Percentiles rank a stretch among this genome's conserved stretches.
phyloP scores from a whole-genome alignment of 441 rosid species.

The Populus trichocarpa region DNA sequence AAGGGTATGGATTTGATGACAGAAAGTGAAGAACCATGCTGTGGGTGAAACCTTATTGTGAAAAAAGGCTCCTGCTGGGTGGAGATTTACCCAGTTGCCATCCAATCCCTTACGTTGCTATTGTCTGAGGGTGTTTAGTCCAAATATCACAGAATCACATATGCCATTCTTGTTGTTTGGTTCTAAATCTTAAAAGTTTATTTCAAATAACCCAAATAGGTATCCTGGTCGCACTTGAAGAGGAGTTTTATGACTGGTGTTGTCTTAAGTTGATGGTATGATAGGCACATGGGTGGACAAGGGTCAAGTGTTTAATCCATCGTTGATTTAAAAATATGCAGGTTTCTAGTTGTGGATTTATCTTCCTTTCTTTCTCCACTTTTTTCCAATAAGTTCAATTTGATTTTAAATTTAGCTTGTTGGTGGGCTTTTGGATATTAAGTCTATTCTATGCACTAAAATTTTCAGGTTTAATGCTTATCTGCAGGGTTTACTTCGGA shows the following conservation, averaged over 20 bases:
- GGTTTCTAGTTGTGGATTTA: background rate
- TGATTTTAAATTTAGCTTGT: background rate
- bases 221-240: background rate
- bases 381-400: background rate
- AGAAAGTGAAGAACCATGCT: background rate
- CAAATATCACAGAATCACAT: background rate
- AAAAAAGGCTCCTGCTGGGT: background rate
- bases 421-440: background rate
- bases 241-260: background rate
- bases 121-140: background rate
- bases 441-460: conserved; percentile 9
- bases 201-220: background rate
- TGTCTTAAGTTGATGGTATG: background rate
- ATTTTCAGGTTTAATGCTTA: conserved; percentile 1
- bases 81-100: background rate
- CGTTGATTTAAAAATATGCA: background rate
- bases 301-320: background rate
- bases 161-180: background rate
- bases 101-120: background rate
- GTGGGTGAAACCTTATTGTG: background rate
- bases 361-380: background rate
- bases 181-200: background rate
- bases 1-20: background rate
- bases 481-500: conserved; percentile 75
- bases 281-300: background rate